Base-by-base conservation (phyloP, 768 basidiomycete species). In the Russula lepida region DNA sequence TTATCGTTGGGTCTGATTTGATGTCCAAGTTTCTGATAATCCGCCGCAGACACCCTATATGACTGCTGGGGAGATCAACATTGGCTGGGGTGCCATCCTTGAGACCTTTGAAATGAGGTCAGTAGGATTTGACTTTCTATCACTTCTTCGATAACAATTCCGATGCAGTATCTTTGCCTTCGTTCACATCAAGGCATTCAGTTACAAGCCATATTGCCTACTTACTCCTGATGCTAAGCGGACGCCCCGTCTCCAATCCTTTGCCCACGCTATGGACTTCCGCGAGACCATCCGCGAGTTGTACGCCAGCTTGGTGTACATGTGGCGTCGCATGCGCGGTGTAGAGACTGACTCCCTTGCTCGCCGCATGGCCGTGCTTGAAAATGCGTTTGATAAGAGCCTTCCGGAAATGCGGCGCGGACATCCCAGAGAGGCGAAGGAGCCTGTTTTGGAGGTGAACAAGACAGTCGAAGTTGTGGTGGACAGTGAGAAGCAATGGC, bases 91-190 rank as follows among this genome's bases (percentile, higher is more conserved):
- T 17, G 86, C 87, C 0, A 72, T 90, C 12, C 67, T 85, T 2
- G 83, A 88, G 66, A 86, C 84, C 0, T 79, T 87, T 63, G 88
- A 89, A 71, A 89, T 91, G 88, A 81, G 81, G 85, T 85, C 68
- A 21, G 83, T 74, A 2, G 39, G 5, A 53, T 6, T 50, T 59
- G 68, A 55, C 62, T 53, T 13, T 47, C 33, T 28, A 41, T 57
- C 2, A n/a, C 32, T 41, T 30, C 37, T 7, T 37, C 12, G 52
- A 39, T 35, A 41, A 43, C 44, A 44, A 54, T n/a, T n/a, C 19
- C 15, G 28, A 21, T 30, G n/a, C 67, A 84, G 84, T 70, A 64
- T 85, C 27, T 87, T 88, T 67, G 84, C 84, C 5, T 79, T 87
- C 54, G 69, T 89, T 6, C 89, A 92, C 71, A 75, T 92, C 70